phyloP scores from a whole-genome alignment of 805 yeast genomes.

The Schwanniomyces sp. region DNA sequence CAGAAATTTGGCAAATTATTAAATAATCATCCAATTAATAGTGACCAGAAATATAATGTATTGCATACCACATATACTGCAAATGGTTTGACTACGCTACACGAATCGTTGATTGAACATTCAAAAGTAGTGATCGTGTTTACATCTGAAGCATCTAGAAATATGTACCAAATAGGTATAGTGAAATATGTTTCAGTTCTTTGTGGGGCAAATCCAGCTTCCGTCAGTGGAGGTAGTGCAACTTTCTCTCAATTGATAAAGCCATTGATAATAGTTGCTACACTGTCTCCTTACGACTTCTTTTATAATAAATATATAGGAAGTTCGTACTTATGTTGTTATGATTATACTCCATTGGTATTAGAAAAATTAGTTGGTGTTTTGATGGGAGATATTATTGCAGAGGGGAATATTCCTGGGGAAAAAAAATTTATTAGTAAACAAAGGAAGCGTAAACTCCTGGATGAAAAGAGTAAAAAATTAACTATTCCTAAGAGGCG shows the following conservation, averaged over 20 bases:
- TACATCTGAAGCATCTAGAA: constrained; percentile 58
- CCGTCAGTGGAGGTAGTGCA: constrained; percentile 17
- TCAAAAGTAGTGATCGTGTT: constrained; percentile 52
- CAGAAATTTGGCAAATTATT: constrained; percentile 50
- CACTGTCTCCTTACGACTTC: constrained; percentile 63
- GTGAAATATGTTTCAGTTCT: constrained; percentile 56
- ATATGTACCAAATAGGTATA: constrained; percentile 61
- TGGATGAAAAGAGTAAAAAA: constrained; percentile 12
- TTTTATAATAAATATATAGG: constrained; percentile 55
- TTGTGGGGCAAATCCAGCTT: constrained; percentile 47
- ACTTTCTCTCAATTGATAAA: constrained; percentile 33
- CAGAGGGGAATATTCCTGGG: constrained; percentile 59
- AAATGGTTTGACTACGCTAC: constrained; percentile 53
- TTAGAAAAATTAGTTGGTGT: constrained; percentile 49
- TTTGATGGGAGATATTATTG: constrained; percentile 52
- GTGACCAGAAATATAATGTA: constrained; percentile 42
- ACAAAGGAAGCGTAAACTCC: constrained; percentile 20
- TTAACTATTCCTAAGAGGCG: constrained; percentile 30
- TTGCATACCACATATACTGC: constrained; percentile 60
- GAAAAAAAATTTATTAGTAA: constrained; percentile 36
- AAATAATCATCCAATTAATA: constrained; percentile 31
- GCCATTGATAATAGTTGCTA: constrained; percentile 59
- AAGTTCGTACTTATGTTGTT: constrained; percentile 58
- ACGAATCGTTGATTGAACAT: constrained; percentile 52
- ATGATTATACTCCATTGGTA: constrained; percentile 57